Conservation (phyloP, 345 rosid genomes). For the Leavenworthia alabamica region DNA sequence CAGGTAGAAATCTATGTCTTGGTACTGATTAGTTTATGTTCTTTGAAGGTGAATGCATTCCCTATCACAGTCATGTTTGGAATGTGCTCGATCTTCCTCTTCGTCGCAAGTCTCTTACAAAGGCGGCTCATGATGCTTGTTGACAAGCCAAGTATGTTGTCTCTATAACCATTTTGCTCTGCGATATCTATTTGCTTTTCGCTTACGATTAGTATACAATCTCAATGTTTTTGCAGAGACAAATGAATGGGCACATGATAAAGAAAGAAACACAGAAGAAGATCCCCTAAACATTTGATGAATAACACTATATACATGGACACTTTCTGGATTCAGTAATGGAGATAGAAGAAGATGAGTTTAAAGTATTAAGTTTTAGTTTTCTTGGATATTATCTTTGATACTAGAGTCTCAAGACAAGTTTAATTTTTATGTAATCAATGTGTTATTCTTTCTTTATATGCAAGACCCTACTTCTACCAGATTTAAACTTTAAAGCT, state of each 20-base stretch:
- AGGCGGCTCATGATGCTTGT: constrained; percentile 70
- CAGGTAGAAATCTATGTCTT: not conserved
- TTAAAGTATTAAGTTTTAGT: constrained; percentile 12
- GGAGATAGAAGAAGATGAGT: constrained; percentile 6
- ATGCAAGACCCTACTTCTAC: constrained; percentile 2
- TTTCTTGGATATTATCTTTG: constrained; percentile 8
- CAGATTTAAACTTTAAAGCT: constrained; percentile 5
- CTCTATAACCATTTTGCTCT: constrained; percentile 16
- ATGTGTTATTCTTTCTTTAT: not conserved
- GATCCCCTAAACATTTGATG: constrained; percentile 70
- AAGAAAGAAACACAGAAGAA: constrained; percentile 53
- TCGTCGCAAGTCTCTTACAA: constrained; percentile 77
- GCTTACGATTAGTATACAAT: not conserved
- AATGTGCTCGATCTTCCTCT: constrained; percentile 96
- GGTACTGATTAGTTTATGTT: constrained; percentile 8
- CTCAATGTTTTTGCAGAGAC: constrained; percentile 41
- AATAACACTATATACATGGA: not conserved
- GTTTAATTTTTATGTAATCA: constrained; percentile 4
- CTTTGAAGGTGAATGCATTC: constrained; percentile 73
- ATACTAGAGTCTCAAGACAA: constrained; percentile 2
- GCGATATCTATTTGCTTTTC: not conserved
- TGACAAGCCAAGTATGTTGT: constrained; percentile 70
- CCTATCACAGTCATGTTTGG: constrained; percentile 95
- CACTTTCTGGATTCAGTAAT: constrained; percentile 15
- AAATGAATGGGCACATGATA: constrained; percentile 47